Conservation (phyloP, 352 stramenopile species). For the Globisporangium recalcitrans region DNA sequence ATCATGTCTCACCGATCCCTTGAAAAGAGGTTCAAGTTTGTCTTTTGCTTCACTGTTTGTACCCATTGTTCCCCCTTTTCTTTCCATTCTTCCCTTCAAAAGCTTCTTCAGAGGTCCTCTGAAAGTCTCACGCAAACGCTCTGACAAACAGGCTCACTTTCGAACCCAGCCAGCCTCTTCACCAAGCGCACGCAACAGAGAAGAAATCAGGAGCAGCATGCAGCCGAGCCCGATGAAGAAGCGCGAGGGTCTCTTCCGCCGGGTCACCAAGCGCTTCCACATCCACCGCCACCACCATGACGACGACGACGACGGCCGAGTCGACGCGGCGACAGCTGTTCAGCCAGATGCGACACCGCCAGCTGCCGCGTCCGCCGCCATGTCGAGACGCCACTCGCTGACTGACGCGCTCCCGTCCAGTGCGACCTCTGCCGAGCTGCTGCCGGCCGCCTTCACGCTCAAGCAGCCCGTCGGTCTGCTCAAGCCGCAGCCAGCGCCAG, state of each 20-base stretch:
- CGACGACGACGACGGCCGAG: no score
- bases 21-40: neutral
- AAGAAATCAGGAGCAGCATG: neutral
- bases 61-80: neutral
- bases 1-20: neutral
- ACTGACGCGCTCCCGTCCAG: conserved; percentile 5
- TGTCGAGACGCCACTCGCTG: neutral
- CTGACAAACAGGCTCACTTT: neutral
- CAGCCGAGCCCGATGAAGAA: neutral
- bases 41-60: neutral
- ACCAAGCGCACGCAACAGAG: neutral
- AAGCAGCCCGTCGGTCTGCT: neutral
- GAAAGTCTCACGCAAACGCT: neutral
- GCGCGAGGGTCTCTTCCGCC: conserved; percentile 1
- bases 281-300: neutral
- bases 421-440: conserved; percentile 1
- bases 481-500: neutral
- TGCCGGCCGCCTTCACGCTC: neutral
- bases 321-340: conserved; percentile 6
- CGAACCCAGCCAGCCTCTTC: neutral
- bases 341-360: neutral
- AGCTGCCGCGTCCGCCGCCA: neutral
- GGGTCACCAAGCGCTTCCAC: conserved; percentile 3
- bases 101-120: neutral
- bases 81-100: neutral